Percentiles rank a stretch among this genome's conserved stretches.
These are phyloP conservation scores for Daldinia childiae DNA, from an alignment of 495 filamentous ascomycete species.

Conservation along the genomic window DNA sequence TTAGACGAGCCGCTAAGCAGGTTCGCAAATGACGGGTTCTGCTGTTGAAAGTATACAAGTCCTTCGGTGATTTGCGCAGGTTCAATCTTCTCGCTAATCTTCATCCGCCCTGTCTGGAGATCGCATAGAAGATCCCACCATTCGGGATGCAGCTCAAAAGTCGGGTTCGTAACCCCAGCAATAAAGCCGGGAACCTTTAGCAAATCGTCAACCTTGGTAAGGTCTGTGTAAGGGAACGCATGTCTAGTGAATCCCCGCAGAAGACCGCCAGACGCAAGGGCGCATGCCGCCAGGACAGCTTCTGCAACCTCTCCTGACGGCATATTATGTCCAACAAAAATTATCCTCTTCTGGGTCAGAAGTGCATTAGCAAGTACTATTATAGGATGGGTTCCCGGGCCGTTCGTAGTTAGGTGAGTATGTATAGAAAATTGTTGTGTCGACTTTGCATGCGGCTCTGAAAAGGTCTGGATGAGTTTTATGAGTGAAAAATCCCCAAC, in stretches of 20 bases:
- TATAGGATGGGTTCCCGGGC: slow-evolving; percentile 79
- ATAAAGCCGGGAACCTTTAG: slow-evolving; percentile 97
- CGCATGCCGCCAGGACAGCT: slow-evolving; percentile 92
- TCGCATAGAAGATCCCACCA: slow-evolving; percentile 99
- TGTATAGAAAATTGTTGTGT: slow-evolving; percentile 90
- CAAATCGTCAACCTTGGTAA: slow-evolving; percentile 97
- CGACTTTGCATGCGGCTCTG: slow-evolving; percentile 76
- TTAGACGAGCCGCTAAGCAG: slow-evolving; percentile 56
- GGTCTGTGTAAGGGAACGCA: slow-evolving; percentile 97
- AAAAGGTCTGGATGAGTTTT: slow-evolving; percentile 95
- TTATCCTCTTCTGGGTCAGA: slow-evolving; percentile 94
- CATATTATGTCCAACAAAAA: slow-evolving; percentile 94
- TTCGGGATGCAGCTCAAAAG: slow-evolving; percentile 91
- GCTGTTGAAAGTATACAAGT: slow-evolving; percentile 83
- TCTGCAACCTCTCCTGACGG: slow-evolving; percentile 95
- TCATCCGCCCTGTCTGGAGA: slow-evolving; percentile 88
- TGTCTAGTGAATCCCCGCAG: slow-evolving; percentile 94
- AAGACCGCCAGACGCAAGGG: slow-evolving; percentile 93
- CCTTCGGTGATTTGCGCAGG: slow-evolving; percentile 80
- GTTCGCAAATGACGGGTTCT: slow-evolving; percentile 66
- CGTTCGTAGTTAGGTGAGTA: slow-evolving; percentile 91
- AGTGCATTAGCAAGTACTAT: slow-evolving; percentile 82
- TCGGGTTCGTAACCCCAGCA: slow-evolving; percentile 96
- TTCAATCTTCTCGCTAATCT: slow-evolving; percentile 87
- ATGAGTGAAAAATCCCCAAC: slow-evolving; percentile 98